Evolutionary conservation across 2,329 filamentous ascomycete species (phyloP), one percentile per base, ranked within the genome.

Genomic region (Sporothrix luriei): DNA sequence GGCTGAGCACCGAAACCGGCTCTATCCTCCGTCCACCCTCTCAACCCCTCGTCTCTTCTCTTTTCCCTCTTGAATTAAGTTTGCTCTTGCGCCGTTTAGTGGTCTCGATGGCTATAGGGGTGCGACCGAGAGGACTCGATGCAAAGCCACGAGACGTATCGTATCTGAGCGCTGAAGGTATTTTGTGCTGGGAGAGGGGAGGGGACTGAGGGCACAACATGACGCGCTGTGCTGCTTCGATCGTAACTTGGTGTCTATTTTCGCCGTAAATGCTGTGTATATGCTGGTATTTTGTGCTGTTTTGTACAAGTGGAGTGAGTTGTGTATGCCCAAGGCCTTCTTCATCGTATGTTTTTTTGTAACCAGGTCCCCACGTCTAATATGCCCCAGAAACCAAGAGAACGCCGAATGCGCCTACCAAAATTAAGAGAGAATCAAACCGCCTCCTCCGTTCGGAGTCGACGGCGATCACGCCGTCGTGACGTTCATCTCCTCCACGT

Each of bases 401-500:
- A 70, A 70, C 65, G 40, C 59, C 40, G 54, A 54, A 19, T 54
- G 51, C 51, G 16, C 51, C 51, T 11, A 6, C 33, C 51, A 33
- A 33, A 33, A 9, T 7, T n/a, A 49, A 49, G 16, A 19, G 21
- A n/a, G 19, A 43, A 13, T 4, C 13, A 16, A 10, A 11, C 40
- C 40, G 4, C 40, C 11, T 43, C 14, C 40, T 10, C 48, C 48
- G 9, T 21, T 68, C 55, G 21, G 59, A 29, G 16, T 13, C 59
- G 26, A 24, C 52, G 14, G 5, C 9, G 73, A 77, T 79, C 66
- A 80, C 78, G 54, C 73, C 73, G 21, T 80, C 81, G 85, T 83
- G 71, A 88, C 83, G 76, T 94, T 89, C 81, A 97, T 88, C 77
- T 94, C 91, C 71, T 87, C 87, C 33, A 93, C 82, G 68, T 87